phyloP scores from a whole-genome alignment of 2,329 filamentous ascomycete genomes.

The Botrytis tulipae region DNA sequence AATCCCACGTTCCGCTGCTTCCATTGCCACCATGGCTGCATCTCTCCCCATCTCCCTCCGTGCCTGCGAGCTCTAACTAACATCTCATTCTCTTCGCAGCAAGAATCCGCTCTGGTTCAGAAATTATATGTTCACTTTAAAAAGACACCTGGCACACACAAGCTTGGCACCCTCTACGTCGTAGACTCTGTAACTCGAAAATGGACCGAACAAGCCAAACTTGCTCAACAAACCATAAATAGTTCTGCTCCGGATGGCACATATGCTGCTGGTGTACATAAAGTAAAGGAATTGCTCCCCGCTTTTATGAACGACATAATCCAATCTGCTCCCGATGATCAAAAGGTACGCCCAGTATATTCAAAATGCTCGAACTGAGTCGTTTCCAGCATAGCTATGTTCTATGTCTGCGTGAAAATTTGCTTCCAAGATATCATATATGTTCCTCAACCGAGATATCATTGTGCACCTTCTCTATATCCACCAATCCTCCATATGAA shows the following conservation, averaged over 20 bases:
- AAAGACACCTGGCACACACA: slow-evolving; percentile 90
- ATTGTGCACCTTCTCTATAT: slow-evolving; percentile 18
- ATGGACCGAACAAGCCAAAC: slow-evolving; percentile 95
- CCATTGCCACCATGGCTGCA: neutral
- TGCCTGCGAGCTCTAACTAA: neutral
- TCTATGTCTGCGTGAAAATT: slow-evolving; percentile 29
- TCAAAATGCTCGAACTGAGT: slow-evolving; percentile 31
- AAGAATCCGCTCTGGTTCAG: slow-evolving; percentile 94
- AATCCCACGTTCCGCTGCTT: neutral
- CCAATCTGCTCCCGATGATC: slow-evolving; percentile 81
- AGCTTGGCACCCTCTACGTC: slow-evolving; percentile 98
- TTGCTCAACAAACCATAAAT: slow-evolving; percentile 77
- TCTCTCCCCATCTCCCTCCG: neutral
- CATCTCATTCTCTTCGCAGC: slow-evolving; percentile 26
- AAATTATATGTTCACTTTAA: slow-evolving; percentile 98
- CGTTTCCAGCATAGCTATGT: slow-evolving; percentile 22
- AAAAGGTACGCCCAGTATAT: slow-evolving; percentile 77
- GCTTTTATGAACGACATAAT: slow-evolving; percentile 94
- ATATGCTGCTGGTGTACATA: slow-evolving; percentile 90
- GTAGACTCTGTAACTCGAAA: slow-evolving; percentile 99
- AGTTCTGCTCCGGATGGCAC: slow-evolving; percentile 84
- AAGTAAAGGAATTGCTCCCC: slow-evolving; percentile 92
- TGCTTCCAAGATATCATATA: slow-evolving; percentile 26
- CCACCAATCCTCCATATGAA: slow-evolving; percentile 28
- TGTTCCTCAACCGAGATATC: slow-evolving; percentile 22